A percentile compares a stretch with the other conserved stretches of the same genome.
These are phyloP conservation scores for Cucumis sativus DNA, from an alignment of 306 rosid species.

Conservation along the genomic window Cucumber_9930_V3 NC_026657.2:21609501-21610000, in stretches of 20 bases:
- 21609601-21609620: conserved; percentile 38
- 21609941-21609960: too few species aligned
- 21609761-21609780: background rate
- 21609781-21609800: conserved; percentile 20
- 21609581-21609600: conserved; percentile 37
- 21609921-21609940: too few species aligned
- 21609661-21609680: conserved; percentile 49
- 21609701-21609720: conserved; percentile 40
- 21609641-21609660: conserved; percentile 43
- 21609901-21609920: too few species aligned
- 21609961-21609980: too few species aligned
- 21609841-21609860: conserved; percentile 30
- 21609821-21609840: conserved; percentile 43
- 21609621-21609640: conserved; percentile 47
- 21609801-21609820: conserved; percentile 41
- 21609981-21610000: too few species aligned
- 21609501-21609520: conserved; percentile 24
- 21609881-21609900: too few species aligned
- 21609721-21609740: conserved; percentile 31
- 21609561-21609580: conserved; percentile 40
- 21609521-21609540: conserved; percentile 43
- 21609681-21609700: conserved; percentile 40
- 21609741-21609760: conserved; percentile 22
- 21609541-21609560: conserved; percentile 27
- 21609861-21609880: background rate